Evolutionary conservation across 805 yeast species (phyloP), one percentile per base, ranked within the genome.

Genomic region (Saccharomycopsis malanga): DNA sequence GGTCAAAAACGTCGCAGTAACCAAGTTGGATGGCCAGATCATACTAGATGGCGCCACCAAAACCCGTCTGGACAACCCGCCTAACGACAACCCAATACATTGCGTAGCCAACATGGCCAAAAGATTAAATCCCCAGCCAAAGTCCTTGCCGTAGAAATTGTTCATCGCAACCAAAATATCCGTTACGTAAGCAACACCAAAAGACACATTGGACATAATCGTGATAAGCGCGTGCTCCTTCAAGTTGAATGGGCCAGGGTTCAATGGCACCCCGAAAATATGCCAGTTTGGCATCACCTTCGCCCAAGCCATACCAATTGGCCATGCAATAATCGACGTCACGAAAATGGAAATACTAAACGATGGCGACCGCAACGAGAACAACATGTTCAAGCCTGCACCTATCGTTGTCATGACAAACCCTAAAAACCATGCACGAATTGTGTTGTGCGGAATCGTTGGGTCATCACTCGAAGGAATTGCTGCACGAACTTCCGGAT

Each of bases 21-120:
- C 83, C 58, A 83, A 68, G 56, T 73, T 73, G 1, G 76, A 62
- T 3, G 91, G 91, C 89, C 89, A 84, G 43, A 81, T 70, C 62
- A 80, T 75, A 17, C 77, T 66, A 3, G 81, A 71, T 4, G 87
- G 83, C 48, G 74, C 73, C 14, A 83, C 81, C 52, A 83, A 68
- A 30, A 79, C 67, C 53, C 74, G 71, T 53, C 82, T 68, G 35
- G 74, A 67, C 48, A 82, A 45, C 25, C 89, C 89, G 38, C 85
- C 86, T 44, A 79, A 61, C 23, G 83, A 81, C 53, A 78, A 77
- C 7, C 89, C 88, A 44, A 83, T 68, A 54, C 76, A 67, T 59
- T 82, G 87, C 34, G 83, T 71, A 12, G 83, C 70, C 44, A 76
- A 57, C 39, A 71, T 67, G 38, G 77, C 66, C 44, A 79, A 59